Evolutionary conservation across 495 filamentous ascomycete genomes (phyloP).

Genomic region (Xylona heveae): DNA sequence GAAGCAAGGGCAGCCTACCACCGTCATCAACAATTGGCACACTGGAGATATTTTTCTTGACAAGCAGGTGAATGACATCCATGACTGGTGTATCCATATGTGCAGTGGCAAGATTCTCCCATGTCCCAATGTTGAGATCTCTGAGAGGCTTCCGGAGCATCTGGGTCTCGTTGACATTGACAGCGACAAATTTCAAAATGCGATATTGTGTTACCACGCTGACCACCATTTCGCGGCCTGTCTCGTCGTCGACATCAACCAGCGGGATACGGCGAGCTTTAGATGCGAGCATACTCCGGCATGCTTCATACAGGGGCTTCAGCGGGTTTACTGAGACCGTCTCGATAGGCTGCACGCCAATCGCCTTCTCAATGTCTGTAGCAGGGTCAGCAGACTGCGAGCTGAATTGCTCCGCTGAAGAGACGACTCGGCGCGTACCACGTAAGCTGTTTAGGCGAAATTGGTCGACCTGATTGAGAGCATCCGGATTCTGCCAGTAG

Average conservation of each 20-base stretch:
- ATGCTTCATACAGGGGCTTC: slow-evolving; percentile 82
- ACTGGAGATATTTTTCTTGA: slow-evolving; percentile 80
- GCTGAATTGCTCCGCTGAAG: background rate
- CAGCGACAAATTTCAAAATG: slow-evolving; percentile 94
- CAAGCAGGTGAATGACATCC: slow-evolving; percentile 86
- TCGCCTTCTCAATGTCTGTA: slow-evolving; percentile 79
- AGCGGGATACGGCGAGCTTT: slow-evolving; percentile 84
- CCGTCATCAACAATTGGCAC: slow-evolving; percentile 80
- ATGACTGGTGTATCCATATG: slow-evolving; percentile 87
- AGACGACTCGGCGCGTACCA: slow-evolving; percentile 30
- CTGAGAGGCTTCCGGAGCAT: slow-evolving; percentile 70
- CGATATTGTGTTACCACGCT: slow-evolving; percentile 95
- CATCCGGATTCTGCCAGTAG: slow-evolving; percentile 94
- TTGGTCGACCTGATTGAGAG: slow-evolving; percentile 72
- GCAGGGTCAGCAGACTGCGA: slow-evolving; percentile 2
- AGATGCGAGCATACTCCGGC: slow-evolving; percentile 81
- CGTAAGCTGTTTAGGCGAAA: slow-evolving; percentile 85
- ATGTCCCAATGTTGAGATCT: slow-evolving; percentile 76
- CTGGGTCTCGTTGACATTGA: slow-evolving; percentile 84
- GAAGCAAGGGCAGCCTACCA: slow-evolving; percentile 20
- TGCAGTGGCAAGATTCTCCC: slow-evolving; percentile 57
- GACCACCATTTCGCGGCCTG: slow-evolving; percentile 75
- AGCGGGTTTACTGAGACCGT: slow-evolving; percentile 88
- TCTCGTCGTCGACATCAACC: slow-evolving; percentile 89
- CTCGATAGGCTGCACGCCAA: slow-evolving; percentile 78